These are phyloP conservation scores for Claviceps monticola DNA, from an alignment of 2,329 filamentous ascomycete species.

Conservation along the genomic window DNA sequence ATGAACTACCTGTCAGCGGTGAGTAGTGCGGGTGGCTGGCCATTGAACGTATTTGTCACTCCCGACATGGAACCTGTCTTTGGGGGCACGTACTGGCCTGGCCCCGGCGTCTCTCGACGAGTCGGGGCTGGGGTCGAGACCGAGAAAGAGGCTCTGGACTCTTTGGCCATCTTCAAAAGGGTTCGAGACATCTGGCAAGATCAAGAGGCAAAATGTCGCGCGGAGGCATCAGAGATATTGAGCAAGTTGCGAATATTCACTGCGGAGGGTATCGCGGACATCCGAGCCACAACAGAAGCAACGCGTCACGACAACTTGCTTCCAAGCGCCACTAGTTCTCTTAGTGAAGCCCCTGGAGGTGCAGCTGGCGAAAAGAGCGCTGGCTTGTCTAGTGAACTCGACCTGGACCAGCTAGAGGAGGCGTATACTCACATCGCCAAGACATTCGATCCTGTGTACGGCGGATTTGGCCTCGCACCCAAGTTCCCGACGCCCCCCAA, in stretches of 20 bases:
- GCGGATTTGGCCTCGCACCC: slow-evolving; percentile 68
- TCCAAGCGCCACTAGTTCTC: neutral
- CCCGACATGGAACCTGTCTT: slow-evolving; percentile 88
- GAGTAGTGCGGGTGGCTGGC: slow-evolving; percentile 83
- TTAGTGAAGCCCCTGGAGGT: slow-evolving; percentile 4
- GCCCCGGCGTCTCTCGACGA: slow-evolving; percentile 45
- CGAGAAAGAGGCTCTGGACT: slow-evolving; percentile 54
- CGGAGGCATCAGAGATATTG: slow-evolving; percentile 72
- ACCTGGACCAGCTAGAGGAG: slow-evolving; percentile 84
- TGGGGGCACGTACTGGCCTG: slow-evolving; percentile 92
- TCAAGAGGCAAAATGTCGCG: slow-evolving; percentile 68
- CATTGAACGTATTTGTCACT: slow-evolving; percentile 90
- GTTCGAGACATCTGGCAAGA: slow-evolving; percentile 63
- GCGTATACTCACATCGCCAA: slow-evolving; percentile 67
- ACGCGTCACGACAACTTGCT: slow-evolving; percentile 13
- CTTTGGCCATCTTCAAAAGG: slow-evolving; percentile 71
- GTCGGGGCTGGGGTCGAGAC: slow-evolving; percentile 23
- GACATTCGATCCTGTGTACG: slow-evolving; percentile 66
- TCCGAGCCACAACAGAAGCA: slow-evolving; percentile 18
- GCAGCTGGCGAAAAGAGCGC: slow-evolving; percentile 11
- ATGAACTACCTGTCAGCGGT: slow-evolving; percentile 98
- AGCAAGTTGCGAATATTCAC: slow-evolving; percentile 74
- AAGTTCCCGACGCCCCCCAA: slow-evolving; percentile 89
- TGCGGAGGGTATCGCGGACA: slow-evolving; percentile 63
- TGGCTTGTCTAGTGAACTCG: slow-evolving; percentile 51